Percentiles rank a stretch among this genome's conserved stretches.
Evolutionary conservation across 345 rosid genomes (phyloP).

Genomic region (Rhizophora mangle): DNA sequence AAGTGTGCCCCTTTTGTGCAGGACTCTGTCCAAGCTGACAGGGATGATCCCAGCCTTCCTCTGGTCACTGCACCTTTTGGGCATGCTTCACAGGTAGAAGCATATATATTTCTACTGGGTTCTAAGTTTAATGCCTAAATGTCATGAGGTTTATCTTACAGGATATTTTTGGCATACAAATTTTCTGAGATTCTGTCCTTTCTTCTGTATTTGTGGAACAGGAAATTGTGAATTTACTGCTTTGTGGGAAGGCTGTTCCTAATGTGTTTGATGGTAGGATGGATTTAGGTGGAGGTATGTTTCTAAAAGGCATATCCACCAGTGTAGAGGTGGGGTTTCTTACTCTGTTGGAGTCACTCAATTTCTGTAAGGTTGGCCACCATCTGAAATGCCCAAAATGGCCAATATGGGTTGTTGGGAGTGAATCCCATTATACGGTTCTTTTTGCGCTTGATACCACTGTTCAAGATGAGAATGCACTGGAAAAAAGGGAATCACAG

Average conservation of each 20-base stretch:
- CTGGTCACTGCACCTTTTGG: slow-evolving; percentile 98
- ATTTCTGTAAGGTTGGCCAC: slow-evolving; percentile 95
- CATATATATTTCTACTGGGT: neutral
- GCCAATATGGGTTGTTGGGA: slow-evolving; percentile 99
- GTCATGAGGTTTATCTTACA: neutral
- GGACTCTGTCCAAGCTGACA: slow-evolving; percentile 89
- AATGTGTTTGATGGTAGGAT: slow-evolving; percentile 94
- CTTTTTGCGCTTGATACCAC: slow-evolving; percentile 79
- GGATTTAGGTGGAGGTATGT: slow-evolving; percentile 98
- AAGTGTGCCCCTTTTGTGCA: slow-evolving; percentile 20
- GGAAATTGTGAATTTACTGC: slow-evolving; percentile 94
- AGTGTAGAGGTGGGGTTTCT: slow-evolving; percentile 94
- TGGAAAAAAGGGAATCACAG: slow-evolving; percentile 86
- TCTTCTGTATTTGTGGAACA: slow-evolving; percentile 33
- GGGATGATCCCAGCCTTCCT: slow-evolving; percentile 91
- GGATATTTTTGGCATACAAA: slow-evolving; percentile 3
- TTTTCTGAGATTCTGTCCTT: slow-evolving; percentile 5
- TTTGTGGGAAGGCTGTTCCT: slow-evolving; percentile 95
- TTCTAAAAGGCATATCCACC: slow-evolving; percentile 74
- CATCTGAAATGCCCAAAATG: slow-evolving; percentile 84
- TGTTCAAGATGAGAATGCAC: slow-evolving; percentile 92
- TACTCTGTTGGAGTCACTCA: slow-evolving; percentile 88
- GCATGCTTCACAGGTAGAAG: slow-evolving; percentile 93
- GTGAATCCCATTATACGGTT: slow-evolving; percentile 98
- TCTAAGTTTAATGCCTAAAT: neutral